A percentile compares a stretch with the other conserved stretches of the same genome.
Conservation (phyloP, 768 basidiomycete genomes). For the Xerocomus brunneocitrinus region DNA sequence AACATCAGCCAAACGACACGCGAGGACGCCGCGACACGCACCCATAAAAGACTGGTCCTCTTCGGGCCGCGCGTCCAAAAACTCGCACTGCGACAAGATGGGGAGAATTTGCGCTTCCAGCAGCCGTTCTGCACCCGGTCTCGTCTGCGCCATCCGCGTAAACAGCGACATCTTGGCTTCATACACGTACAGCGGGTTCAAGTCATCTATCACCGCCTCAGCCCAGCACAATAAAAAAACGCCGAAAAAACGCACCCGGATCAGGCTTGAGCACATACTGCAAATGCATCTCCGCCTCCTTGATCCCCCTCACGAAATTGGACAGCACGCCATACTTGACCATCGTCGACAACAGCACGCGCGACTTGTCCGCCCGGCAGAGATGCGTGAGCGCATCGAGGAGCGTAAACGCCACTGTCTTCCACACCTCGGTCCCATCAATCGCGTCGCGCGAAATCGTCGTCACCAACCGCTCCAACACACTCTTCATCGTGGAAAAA, state of each 20-base stretch:
- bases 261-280: conserved; percentile 81
- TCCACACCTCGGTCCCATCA: conserved; percentile 95
- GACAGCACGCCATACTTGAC: conserved; percentile 71
- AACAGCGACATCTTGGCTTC: conserved; percentile 93
- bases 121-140: conserved; percentile 79
- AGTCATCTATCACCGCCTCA: conserved; percentile 52
- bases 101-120: conserved; percentile 74
- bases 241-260: conserved; percentile 56
- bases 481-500: conserved; percentile 58
- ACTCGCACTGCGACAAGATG: conserved; percentile 79
- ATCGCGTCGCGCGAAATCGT: conserved; percentile 86
- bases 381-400: conserved; percentile 77
- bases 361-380: conserved; percentile 64
- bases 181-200: conserved; percentile 90
- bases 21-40: conserved; percentile 28
- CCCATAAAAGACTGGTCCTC: conserved; percentile 80
- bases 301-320: conserved; percentile 79
- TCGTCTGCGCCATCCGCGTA: conserved; percentile 76
- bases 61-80: conserved; percentile 79
- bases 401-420: conserved; percentile 89
- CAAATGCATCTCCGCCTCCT: conserved; percentile 73
- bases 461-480: conserved; percentile 67
- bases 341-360: conserved; percentile 53
- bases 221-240: background rate
- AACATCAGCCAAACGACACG: background rate